Base-by-base conservation (phyloP, 2,329 filamentous ascomycete genomes). In the Colletotrichum karsti region DNA sequence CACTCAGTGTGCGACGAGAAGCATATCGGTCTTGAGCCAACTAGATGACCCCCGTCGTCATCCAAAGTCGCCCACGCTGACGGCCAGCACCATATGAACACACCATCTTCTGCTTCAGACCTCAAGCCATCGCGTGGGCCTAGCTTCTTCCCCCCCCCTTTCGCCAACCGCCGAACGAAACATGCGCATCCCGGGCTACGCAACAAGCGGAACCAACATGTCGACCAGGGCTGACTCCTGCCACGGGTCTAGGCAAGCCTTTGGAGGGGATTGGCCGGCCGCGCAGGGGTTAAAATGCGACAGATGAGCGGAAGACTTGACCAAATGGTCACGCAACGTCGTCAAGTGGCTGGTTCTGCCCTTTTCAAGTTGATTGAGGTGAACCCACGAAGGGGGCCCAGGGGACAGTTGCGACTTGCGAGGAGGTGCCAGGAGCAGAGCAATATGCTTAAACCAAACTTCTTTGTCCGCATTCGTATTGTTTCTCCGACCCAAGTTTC, bases 371-470 rank as follows among this genome's bases (percentile, higher is more conserved):
- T 67, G 55, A 66, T 66, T 61, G 48, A 33, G 35, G 41, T 33
- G 51, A 42, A 33, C 62, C 48, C 39, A 26, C 48, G 65, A 54
- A 24, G 15, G n/a, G 37, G 20, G 50, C 28, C 15, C 18, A 35
- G 20, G 56, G 35, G 41, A 48, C 39, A 57, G 39, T 33, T 42
- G 8, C 28, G 28, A 57, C 24, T 33, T 42, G 8, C 28, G 28
- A 44, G 39, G 62, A 33, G 33, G 50, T 33, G 48, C 13, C 63
- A 61, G 61, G 60, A 57, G 37, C 53, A 46, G 15, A 41, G 64
- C 60, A 64, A 64, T 67, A 64, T 59, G 54, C 66, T 56, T 67
- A 55, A 53, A 67, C 66, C 46, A 65, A 56, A 30, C 37, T 42
- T 22, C 53, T 24, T 59, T 50, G 46, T 61, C 54, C 53, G 20